Evolutionary conservation across 2,329 filamentous ascomycete species (phyloP).

Genomic region (Talaromyces sp.): DNA sequence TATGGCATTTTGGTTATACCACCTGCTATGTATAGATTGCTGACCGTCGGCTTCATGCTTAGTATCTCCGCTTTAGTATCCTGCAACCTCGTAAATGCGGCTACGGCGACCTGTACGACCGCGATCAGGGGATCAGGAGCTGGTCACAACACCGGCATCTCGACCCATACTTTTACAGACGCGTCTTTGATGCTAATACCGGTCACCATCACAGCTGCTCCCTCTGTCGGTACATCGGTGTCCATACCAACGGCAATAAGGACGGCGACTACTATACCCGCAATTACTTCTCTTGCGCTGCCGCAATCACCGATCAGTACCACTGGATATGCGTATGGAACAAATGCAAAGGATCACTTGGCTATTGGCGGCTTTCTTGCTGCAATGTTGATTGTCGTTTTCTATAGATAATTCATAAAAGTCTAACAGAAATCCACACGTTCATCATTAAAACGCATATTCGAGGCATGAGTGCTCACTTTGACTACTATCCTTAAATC

Average conservation of each 20-base stretch:
- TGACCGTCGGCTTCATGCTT: neutral
- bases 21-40: neutral
- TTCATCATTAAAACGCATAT: neutral
- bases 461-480: neutral
- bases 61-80: constrained; percentile 8
- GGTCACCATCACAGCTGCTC: neutral
- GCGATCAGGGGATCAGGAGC: constrained; percentile 7
- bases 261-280: neutral
- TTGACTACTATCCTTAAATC: neutral
- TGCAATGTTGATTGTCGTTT: neutral
- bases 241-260: neutral
- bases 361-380: neutral
- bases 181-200: neutral
- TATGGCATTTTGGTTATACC: neutral
- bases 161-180: neutral
- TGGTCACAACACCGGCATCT: neutral
- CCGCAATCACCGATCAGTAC: neutral
- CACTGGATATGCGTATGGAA: neutral
- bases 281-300: neutral
- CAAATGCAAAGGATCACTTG: neutral
- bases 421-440: neutral
- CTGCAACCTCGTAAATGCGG: neutral
- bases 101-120: constrained; percentile 5
- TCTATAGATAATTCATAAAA: neutral
- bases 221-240: neutral